phyloP scores from a whole-genome alignment of 2,329 filamentous ascomycete species.

The Epicoccum nigrum region DNA sequence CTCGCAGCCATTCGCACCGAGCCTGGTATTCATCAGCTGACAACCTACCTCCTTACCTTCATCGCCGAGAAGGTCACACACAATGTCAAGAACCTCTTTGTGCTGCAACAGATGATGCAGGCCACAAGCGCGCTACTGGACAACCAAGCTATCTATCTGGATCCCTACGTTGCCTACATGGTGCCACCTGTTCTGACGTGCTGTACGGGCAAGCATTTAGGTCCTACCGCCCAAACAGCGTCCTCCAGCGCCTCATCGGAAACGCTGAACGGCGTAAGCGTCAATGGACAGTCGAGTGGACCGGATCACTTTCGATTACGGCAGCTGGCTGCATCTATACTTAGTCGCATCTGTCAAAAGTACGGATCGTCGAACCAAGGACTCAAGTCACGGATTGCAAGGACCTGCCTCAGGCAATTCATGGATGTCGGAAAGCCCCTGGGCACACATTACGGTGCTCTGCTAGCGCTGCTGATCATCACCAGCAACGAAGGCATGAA shows the following conservation, averaged over 20 bases:
- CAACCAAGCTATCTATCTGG: constrained; percentile 79
- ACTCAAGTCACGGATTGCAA: constrained; percentile 83
- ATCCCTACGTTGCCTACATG: constrained; percentile 71
- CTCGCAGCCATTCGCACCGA: constrained; percentile 86
- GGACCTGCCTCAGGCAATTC: constrained; percentile 92
- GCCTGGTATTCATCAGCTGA: constrained; percentile 90
- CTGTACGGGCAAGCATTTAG: constrained; percentile 81
- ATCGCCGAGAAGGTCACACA: constrained; percentile 96
- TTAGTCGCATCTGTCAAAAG: constrained; percentile 78
- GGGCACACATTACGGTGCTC: constrained; percentile 85
- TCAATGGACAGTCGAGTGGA: constrained; percentile 31
- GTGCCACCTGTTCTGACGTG: constrained; percentile 91
- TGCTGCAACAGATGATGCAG: constrained; percentile 90
- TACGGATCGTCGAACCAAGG: constrained; percentile 82
- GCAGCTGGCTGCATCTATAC: constrained; percentile 80
- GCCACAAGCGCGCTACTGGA: constrained; percentile 82
- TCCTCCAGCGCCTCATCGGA: constrained; percentile 60
- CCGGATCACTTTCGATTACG: constrained; percentile 77
- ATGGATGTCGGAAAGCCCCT: constrained; percentile 84
- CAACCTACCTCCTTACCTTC: constrained; percentile 96
- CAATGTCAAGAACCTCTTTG: constrained; percentile 85
- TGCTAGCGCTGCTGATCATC: constrained; percentile 78
- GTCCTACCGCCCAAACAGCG: constrained; percentile 58
- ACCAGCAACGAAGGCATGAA: constrained; percentile 71
- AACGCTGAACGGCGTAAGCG: constrained; percentile 41